phyloP scores from a whole-genome alignment of 2,329 filamentous ascomycete genomes.

The Apiospora koreana region DNA sequence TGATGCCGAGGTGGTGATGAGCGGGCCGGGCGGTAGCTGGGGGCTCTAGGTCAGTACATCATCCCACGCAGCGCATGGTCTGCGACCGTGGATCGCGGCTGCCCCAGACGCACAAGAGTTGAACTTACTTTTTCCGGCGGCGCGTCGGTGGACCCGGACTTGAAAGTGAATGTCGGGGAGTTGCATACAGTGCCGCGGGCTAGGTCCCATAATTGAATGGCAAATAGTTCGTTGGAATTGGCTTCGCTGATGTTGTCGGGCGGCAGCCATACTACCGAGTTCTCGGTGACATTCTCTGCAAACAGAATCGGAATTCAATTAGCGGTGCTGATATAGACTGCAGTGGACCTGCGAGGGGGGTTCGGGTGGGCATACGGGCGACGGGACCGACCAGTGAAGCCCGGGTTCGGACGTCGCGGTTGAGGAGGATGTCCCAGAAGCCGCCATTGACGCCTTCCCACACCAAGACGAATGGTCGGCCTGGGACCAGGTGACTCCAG shows the following conservation, averaged over 20 bases:
- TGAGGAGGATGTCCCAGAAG: background rate
- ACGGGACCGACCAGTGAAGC: background rate
- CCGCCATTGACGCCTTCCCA: background rate
- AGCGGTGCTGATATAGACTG: background rate
- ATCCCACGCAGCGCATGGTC: background rate
- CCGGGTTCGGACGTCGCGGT: background rate
- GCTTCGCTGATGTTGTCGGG: background rate
- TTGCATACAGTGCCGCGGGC: background rate
- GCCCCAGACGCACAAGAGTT: background rate
- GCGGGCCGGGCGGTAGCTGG: background rate
- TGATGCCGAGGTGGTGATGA: background rate
- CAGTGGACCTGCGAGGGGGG: too few species aligned
- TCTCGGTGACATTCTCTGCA: background rate
- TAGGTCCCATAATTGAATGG: background rate
- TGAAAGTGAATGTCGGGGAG: background rate
- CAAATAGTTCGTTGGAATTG: background rate
- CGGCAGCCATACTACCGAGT: background rate
- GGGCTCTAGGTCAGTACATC: background rate
- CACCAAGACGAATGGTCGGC: background rate
- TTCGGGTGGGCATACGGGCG: background rate
- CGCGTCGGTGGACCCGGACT: background rate
- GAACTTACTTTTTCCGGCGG: background rate
- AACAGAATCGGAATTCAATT: too few species aligned
- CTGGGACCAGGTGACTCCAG: background rate
- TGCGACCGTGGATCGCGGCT: background rate